These are phyloP conservation scores for Chaetomidium leptoderma DNA, from an alignment of 495 filamentous ascomycete genomes.

Conservation along the genomic window DNA sequence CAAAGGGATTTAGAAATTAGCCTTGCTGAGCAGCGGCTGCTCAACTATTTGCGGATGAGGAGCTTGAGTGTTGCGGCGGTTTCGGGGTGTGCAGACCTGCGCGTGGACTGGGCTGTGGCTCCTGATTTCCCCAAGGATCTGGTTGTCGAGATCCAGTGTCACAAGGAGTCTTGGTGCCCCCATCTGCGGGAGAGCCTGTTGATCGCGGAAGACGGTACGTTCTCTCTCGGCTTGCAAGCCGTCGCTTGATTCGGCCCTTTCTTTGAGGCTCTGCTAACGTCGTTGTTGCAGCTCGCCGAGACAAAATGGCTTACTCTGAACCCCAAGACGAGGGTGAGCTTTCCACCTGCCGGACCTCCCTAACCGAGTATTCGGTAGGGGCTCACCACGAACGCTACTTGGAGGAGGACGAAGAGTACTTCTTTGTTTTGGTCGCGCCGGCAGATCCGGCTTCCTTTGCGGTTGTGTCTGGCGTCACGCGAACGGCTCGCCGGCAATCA, in stretches of 20 bases:
- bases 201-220: neutral
- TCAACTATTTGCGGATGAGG: neutral
- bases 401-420: neutral
- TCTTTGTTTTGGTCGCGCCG: neutral
- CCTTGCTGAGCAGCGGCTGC: neutral
- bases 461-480: neutral
- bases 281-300: neutral
- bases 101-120: neutral
- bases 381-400: neutral
- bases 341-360: neutral
- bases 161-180: constrained; percentile 1
- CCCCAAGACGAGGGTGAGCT: too few species aligned
- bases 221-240: neutral
- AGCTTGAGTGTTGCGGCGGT: neutral
- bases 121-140: neutral
- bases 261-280: neutral
- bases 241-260: neutral
- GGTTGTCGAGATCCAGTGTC: constrained; percentile 11
- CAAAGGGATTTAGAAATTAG: neutral
- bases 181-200: constrained; percentile 2
- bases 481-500: neutral
- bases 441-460: neutral
- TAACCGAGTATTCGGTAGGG: neutral
- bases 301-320: neutral
- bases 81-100: neutral